Percentiles rank a stretch among this genome's conserved stretches.
Evolutionary conservation across 2,329 filamentous ascomycete species (phyloP).

Genomic region (Colletotrichum ledebouriae): DNA sequence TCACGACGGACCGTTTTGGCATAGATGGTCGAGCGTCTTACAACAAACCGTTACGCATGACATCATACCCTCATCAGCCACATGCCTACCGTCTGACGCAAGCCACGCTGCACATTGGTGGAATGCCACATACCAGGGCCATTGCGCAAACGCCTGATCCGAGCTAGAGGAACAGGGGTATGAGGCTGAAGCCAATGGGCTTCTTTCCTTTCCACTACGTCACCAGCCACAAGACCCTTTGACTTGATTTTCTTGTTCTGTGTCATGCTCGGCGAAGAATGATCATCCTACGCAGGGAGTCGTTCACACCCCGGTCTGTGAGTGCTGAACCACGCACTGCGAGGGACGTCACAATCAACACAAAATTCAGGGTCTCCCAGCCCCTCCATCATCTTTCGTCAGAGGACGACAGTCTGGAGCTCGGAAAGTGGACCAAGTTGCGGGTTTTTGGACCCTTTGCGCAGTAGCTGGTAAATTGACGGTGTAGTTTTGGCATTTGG

Average conservation of each 20-base stretch:
- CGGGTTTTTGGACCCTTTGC: constrained; percentile 39
- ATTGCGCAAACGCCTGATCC: constrained; percentile 5
- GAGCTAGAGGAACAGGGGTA: constrained; percentile 27
- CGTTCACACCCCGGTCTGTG: background rate
- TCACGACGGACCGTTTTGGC: constrained; percentile 9
- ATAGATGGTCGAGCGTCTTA: background rate
- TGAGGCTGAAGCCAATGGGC: constrained; percentile 37
- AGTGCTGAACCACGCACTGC: background rate
- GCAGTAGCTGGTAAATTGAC: background rate
- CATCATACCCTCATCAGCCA: constrained; percentile 36
- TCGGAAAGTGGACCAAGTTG: constrained; percentile 22
- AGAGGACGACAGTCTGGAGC: background rate
- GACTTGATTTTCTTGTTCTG: constrained; percentile 35
- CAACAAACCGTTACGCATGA: constrained; percentile 24
- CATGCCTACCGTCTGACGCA: constrained; percentile 1
- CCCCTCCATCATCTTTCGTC: constrained; percentile 22
- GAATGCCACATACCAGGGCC: background rate
- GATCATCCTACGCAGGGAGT: background rate
- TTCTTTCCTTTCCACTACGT: constrained; percentile 28
- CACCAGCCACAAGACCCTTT: constrained; percentile 41
- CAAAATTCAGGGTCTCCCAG: background rate
- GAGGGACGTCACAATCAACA: constrained; percentile 37
- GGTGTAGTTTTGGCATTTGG: too few species aligned
- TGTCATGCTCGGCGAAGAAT: too few species aligned
- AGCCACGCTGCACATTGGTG: constrained; percentile 23